These are phyloP conservation scores for Hygrophorus russula DNA, from an alignment of 768 basidiomycete species.

Conservation along the genomic window DNA sequence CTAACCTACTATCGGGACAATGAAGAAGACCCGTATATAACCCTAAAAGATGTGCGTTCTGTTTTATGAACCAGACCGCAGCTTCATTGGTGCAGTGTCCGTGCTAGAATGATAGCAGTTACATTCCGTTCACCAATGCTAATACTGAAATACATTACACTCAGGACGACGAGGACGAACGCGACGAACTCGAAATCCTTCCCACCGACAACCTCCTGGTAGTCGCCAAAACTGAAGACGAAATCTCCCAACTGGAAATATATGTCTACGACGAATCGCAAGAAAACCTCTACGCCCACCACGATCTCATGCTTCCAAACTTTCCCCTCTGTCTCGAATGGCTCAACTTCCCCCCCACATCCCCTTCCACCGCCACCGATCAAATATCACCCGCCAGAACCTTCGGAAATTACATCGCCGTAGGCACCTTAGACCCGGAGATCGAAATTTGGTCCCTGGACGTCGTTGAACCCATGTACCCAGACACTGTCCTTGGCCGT, in stretches of 20 bases:
- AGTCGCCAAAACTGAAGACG: conserved; percentile 91
- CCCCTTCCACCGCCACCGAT: conserved; percentile 26
- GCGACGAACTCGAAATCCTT: conserved; percentile 79
- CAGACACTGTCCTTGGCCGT: conserved; percentile 82
- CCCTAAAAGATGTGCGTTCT: conserved; percentile 76
- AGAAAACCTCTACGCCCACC: conserved; percentile 92
- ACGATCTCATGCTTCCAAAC: conserved; percentile 95
- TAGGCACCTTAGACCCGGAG: conserved; percentile 94
- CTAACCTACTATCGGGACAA: conserved; percentile 86
- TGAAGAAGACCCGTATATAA: conserved; percentile 94
- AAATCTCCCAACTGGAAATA: conserved; percentile 90
- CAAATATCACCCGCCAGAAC: conserved; percentile 14
- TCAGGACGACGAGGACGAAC: conserved; percentile 72
- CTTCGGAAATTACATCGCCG: conserved; percentile 87
- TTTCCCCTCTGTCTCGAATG: conserved; percentile 99
- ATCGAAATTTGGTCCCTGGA: conserved; percentile 99
- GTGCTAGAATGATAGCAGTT: not conserved
- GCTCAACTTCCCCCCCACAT: conserved; percentile 86
- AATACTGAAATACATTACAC: conserved; percentile 8
- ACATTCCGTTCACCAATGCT: conserved; percentile 6
- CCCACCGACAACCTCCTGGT: conserved; percentile 91
- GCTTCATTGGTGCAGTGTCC: too few species aligned
- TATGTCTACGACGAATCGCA: conserved; percentile 91
- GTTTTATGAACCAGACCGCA: not conserved
- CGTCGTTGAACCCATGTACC: conserved; percentile 88